These are phyloP conservation scores for Aspergillus incahuasiensis DNA, from an alignment of 495 filamentous ascomycete species.

Conservation along the genomic window DNA sequence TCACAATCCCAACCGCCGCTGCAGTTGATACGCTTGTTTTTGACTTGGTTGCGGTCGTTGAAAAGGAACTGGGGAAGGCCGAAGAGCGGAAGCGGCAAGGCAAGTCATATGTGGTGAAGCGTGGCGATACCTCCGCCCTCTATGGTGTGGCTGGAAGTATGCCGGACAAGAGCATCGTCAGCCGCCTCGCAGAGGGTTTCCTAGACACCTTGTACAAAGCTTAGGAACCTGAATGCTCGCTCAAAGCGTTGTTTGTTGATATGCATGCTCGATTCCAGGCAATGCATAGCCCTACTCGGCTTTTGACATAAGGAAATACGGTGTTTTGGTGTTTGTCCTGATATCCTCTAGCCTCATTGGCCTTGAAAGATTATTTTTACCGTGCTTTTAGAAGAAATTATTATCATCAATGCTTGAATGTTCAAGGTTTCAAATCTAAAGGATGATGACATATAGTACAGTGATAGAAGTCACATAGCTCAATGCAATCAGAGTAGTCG, in stretches of 20 bases:
- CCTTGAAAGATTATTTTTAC: constrained; percentile 8
- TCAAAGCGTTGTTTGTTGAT: constrained; percentile 11
- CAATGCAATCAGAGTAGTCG: constrained; percentile 31
- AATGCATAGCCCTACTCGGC: neutral
- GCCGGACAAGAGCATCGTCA: constrained; percentile 92
- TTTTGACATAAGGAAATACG: constrained; percentile 9
- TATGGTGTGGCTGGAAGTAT: constrained; percentile 95
- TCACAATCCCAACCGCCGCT: constrained; percentile 81
- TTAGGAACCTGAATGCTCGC: constrained; percentile 28
- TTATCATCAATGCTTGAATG: neutral
- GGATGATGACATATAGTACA: constrained; percentile 33
- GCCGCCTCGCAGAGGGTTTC: constrained; percentile 84
- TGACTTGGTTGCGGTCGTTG: constrained; percentile 75
- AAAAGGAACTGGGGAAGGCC: constrained; percentile 67
- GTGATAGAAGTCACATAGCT: constrained; percentile 34
- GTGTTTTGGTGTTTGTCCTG: constrained; percentile 9
- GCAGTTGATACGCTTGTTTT: constrained; percentile 69
- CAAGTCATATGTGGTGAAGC: constrained; percentile 41
- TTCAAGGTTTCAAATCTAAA: constrained; percentile 7
- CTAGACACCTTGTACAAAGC: constrained; percentile 96
- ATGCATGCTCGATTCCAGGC: constrained; percentile 3
- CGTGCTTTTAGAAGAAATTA: neutral
- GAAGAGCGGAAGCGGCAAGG: constrained; percentile 72
- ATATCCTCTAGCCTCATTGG: constrained; percentile 2
- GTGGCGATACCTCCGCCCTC: constrained; percentile 73